Evolutionary conservation across 129 eudicot genomes (phyloP).

Genomic region (Flaveria sonorensis): DNA sequence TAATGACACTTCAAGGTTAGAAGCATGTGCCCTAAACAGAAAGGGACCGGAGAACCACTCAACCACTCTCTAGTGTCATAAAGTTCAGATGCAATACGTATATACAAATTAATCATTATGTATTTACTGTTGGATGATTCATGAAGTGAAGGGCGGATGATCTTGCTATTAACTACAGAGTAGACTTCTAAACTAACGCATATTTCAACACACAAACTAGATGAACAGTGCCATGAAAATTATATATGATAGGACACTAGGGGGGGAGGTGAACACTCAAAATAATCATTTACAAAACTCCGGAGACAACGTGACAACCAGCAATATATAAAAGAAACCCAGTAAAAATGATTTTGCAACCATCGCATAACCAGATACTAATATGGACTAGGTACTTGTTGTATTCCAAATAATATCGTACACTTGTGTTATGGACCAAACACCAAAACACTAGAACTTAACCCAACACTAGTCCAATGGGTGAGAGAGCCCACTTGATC

Average conservation of each 20-base stretch:
- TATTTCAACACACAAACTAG: neutral
- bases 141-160: neutral
- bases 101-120: neutral
- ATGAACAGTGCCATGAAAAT: neutral
- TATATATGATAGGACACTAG: neutral
- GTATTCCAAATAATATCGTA: no score
- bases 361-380: neutral
- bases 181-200: neutral
- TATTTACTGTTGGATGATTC: neutral
- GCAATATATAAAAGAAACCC: neutral
- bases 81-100: neutral
- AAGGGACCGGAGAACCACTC: no score
- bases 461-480: no score
- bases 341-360: neutral
- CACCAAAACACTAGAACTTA: no score
- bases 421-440: no score
- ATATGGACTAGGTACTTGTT: neutral
- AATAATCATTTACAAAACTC: neutral
- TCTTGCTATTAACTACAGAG: neutral
- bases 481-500: no score
- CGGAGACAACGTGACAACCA: neutral
- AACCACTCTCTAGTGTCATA: no score
- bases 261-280: neutral
- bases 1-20: neutral
- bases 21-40: no score